These are phyloP conservation scores for Bolboschoenoplectus hybrid DNA, from an alignment of 202 grass and related monocot species.

Conservation along the genomic window DNA sequence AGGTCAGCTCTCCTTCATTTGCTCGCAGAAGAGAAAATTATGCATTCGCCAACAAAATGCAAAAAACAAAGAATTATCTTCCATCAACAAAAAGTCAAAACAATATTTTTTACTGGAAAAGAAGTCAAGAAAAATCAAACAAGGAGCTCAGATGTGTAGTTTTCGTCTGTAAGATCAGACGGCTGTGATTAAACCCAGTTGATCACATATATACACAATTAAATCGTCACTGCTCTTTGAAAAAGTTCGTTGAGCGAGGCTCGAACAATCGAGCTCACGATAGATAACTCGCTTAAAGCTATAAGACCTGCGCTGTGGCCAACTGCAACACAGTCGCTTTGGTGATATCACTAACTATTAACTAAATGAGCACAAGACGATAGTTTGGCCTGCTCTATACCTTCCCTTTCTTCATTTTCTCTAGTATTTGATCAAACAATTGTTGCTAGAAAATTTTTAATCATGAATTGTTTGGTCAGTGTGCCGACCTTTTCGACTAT, in stretches of 20 bases:
- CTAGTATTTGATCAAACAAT: no score
- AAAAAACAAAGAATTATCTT: background rate
- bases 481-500: no score
- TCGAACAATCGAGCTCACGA: slow-evolving; percentile 73
- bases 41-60: background rate
- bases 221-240: background rate
- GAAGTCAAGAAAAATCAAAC: background rate
- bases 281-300: slow-evolving; percentile 37
- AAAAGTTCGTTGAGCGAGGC: slow-evolving; percentile 66
- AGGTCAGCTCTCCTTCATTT: no score
- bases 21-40: no score
- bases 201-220: background rate
- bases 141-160: background rate
- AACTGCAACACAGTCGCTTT: slow-evolving; percentile 54
- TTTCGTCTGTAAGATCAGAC: background rate
- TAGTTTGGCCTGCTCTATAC: no score
- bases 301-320: slow-evolving; percentile 61
- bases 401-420: no score
- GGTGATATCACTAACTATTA: background rate
- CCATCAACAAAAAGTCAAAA: no score
- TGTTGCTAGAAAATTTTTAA: no score
- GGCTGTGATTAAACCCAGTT: background rate
- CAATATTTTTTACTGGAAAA: no score
- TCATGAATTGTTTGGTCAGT: no score
- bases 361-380: no score